Conservation (phyloP, 2,329 filamentous ascomycete species). For the Beauveria australis region DNA sequence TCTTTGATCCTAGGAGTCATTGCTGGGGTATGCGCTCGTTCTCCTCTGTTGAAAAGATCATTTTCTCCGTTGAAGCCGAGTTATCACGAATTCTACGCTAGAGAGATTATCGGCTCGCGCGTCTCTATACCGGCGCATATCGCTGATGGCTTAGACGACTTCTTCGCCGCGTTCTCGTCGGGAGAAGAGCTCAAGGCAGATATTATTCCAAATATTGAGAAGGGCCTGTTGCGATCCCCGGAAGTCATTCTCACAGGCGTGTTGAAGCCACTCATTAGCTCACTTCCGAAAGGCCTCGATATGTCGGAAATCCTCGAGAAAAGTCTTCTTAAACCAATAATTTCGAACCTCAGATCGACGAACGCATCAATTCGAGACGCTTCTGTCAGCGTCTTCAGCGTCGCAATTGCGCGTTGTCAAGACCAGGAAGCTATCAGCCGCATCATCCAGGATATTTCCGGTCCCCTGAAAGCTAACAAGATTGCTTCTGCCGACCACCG, state of each 20-base stretch:
- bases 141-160: slow-evolving; percentile 66
- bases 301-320: slow-evolving; percentile 64
- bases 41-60: slow-evolving; percentile 52
- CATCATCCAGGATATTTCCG: slow-evolving; percentile 68
- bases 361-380: slow-evolving; percentile 71
- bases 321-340: slow-evolving; percentile 73
- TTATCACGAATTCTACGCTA: slow-evolving; percentile 74
- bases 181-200: slow-evolving; percentile 67
- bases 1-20: slow-evolving; percentile 75
- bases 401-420: slow-evolving; percentile 54
- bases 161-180: slow-evolving; percentile 69
- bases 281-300: slow-evolving; percentile 64
- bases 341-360: slow-evolving; percentile 88
- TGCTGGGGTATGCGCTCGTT: slow-evolving; percentile 74
- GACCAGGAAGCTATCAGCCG: slow-evolving; percentile 54
- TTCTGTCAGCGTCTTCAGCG: slow-evolving; percentile 64
- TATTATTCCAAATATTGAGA: slow-evolving; percentile 75
- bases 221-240: slow-evolving; percentile 78
- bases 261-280: slow-evolving; percentile 61
- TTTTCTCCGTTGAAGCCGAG: slow-evolving; percentile 59
- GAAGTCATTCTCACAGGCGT: slow-evolving; percentile 81
- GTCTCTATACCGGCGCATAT: slow-evolving; percentile 63
- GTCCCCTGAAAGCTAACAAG: slow-evolving; percentile 75
- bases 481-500: slow-evolving; percentile 79
- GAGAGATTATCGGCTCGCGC: slow-evolving; percentile 78